phyloP scores from a whole-genome alignment of 352 stramenopile species.

The Globisporangium middletonii region DNA sequence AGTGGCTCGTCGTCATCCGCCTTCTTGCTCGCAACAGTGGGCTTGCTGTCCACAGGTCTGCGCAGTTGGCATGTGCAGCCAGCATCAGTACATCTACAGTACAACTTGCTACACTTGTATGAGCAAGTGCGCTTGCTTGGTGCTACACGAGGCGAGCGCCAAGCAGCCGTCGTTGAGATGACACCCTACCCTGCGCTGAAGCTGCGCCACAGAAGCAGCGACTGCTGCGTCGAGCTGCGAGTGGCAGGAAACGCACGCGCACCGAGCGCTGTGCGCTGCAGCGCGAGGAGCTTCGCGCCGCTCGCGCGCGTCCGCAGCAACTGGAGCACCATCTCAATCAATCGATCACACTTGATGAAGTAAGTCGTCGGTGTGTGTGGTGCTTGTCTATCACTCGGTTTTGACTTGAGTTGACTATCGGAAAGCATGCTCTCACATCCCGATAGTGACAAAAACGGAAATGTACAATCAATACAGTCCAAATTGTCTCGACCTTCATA shows the following conservation, averaged over 20 bases:
- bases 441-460: too few relatives aligned
- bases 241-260: neutral
- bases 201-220: slow-evolving; percentile 10
- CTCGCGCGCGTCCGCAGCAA: slow-evolving; percentile 2
- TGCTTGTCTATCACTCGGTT: too few relatives aligned
- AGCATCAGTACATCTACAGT: neutral
- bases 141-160: neutral
- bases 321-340: slow-evolving; percentile 5
- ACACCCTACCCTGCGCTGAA: slow-evolving; percentile 35
- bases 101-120: neutral
- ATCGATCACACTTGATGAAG: too few relatives aligned
- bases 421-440: too few relatives aligned
- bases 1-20: slow-evolving; percentile 33
- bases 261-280: slow-evolving; percentile 10
- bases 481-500: too few relatives aligned
- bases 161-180: neutral
- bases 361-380: too few relatives aligned
- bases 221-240: neutral
- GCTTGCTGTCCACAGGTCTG: slow-evolving; percentile 4
- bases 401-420: too few relatives aligned
- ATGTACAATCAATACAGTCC: too few relatives aligned
- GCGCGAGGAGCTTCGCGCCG: slow-evolving; percentile 6
- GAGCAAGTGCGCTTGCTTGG: neutral
- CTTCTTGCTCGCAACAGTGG: slow-evolving; percentile 13
- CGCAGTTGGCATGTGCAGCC: too few relatives aligned